Conservation (phyloP, 169 alveolate genomes). For the Miamiensis avidus region DNA sequence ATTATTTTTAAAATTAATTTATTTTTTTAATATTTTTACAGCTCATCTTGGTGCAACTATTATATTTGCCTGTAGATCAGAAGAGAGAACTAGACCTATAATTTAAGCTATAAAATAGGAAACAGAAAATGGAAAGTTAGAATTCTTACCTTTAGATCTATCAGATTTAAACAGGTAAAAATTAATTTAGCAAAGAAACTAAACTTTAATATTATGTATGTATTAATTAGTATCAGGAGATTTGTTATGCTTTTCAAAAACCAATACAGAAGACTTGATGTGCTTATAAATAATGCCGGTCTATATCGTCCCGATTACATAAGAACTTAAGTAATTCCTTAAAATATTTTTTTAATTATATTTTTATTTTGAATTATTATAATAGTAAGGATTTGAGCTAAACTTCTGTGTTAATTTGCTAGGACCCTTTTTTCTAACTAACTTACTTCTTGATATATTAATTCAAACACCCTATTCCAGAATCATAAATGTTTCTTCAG, state of each 20-base stretch:
- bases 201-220: too few species aligned
- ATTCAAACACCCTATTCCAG: slow-evolving; percentile 14
- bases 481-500: slow-evolving; percentile 38
- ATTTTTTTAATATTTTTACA: slow-evolving; percentile 8
- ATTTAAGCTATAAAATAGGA: slow-evolving; percentile 37
- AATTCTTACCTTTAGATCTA: slow-evolving; percentile 37
- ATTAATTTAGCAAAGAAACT: too few species aligned
- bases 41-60: slow-evolving; percentile 49
- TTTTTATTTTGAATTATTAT: neutral
- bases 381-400: slow-evolving; percentile 34
- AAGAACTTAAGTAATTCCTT: neutral
- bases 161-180: slow-evolving; percentile 1
- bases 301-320: neutral
- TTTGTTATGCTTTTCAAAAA: slow-evolving; percentile 37
- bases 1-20: too few species aligned
- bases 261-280: slow-evolving; percentile 44
- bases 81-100: slow-evolving; percentile 23
- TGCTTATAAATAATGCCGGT: slow-evolving; percentile 66
- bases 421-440: slow-evolving; percentile 40
- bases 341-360: neutral
- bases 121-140: slow-evolving; percentile 40
- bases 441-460: slow-evolving; percentile 15
- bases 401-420: slow-evolving; percentile 29
- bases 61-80: slow-evolving; percentile 58
- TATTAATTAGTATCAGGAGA: slow-evolving; percentile 22